Evolutionary conservation across 2,329 filamentous ascomycete species (phyloP).

Genomic region (Plectosphaerella cucumerina): DNA sequence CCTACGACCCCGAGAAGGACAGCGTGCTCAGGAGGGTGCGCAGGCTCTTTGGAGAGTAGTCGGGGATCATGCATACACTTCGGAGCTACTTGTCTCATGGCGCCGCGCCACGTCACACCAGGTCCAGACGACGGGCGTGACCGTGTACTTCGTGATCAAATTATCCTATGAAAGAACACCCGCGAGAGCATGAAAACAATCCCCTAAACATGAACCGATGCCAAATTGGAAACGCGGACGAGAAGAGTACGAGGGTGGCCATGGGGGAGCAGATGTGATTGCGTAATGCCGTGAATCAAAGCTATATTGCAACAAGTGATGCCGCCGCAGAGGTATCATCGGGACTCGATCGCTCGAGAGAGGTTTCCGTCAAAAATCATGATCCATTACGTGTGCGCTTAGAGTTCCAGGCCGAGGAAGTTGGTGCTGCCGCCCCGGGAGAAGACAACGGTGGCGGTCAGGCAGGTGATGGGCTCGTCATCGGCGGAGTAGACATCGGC

Average conservation of each 20-base stretch:
- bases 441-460: constrained; percentile 71
- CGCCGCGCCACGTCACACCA: no score
- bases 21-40: constrained; percentile 87
- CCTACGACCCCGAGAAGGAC: constrained; percentile 98
- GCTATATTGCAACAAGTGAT: not conserved
- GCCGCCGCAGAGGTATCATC: not conserved
- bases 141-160: not conserved
- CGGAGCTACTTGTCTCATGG: no score
- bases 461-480: constrained; percentile 74
- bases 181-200: not conserved
- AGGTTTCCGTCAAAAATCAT: not conserved
- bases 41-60: constrained; percentile 63
- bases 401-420: constrained; percentile 38
- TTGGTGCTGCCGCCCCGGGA: constrained; percentile 27
- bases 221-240: not conserved
- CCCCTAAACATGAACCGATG: constrained; percentile 11
- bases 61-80: not conserved
- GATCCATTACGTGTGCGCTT: constrained; percentile 4
- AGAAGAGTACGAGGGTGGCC: not conserved
- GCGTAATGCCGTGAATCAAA: not conserved
- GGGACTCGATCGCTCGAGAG: not conserved
- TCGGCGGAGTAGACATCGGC: constrained; percentile 80
- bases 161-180: constrained; percentile 1
- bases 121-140: not conserved
- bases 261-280: not conserved